Base-by-base conservation (phyloP, 169 alveolate species). In the Plasmodium vinckei region DNA sequence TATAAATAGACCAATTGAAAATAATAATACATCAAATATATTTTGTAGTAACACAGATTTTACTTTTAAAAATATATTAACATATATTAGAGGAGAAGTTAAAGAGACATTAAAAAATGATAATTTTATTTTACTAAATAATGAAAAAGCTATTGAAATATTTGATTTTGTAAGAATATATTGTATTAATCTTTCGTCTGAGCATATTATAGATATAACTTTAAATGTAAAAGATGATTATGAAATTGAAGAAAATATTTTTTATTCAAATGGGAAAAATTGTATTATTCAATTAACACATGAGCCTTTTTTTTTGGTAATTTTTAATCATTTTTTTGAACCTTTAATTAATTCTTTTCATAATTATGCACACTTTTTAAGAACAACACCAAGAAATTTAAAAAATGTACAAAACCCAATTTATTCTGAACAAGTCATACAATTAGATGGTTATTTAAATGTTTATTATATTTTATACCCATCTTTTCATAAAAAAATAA, bases 341-440 rank as follows among this genome's bases (percentile, higher is more conserved):
- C 82, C 89, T 13, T 67, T 79, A 79, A 79, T 79, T 53, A 64
- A 79, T 15, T 59, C 84, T 15, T 70, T 79, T 67, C 89, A 79
- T 61, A 79, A 79, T 67, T 79, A 79, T 67, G 82, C 23, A 21
- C 69, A 79, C n/a, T 65, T 53, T 69, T 65, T 79, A 54, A 79
- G 68, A 23, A 23, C 23, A 5, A 7, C 68, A 12, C 82, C 89
- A 15, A 27, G 15, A 10, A 54, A 79, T 13, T 51, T 79, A 47
- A 79, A 67, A 70, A 61, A 46, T 46, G 46, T 79, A 79, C 89
- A 79, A 59, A 17, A 54, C 6, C 53, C 71, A 25, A 59, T 67
- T 15, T 67, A 33, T 25, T 79, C 89, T 7, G 60, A 65, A 54
- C 60, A 79, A 7, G 57, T 79, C 56, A 67, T 79, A 19, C 72